phyloP scores from a whole-genome alignment of 2,329 filamentous ascomycete genomes.

The Calonectria multiphialidica region DNA sequence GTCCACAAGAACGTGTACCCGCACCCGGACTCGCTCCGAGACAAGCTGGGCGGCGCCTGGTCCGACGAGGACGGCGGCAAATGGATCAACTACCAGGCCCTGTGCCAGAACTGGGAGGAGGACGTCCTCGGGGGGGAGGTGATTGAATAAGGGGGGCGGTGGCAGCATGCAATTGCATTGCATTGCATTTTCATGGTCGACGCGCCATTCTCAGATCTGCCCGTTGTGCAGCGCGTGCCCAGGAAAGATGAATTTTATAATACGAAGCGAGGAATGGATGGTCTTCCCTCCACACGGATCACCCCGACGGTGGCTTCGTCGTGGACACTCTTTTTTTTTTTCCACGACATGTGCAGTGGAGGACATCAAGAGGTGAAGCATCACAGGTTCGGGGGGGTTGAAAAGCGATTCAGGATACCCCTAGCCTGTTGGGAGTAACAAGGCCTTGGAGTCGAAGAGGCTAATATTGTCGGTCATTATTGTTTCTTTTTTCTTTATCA shows the following conservation, averaged over 20 bases:
- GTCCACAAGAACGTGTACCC: conserved; percentile 30
- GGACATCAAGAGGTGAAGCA: neutral
- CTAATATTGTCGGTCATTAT: neutral
- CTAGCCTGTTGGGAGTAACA: neutral
- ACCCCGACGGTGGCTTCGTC: neutral
- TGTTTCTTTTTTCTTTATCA: neutral
- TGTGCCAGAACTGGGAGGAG: conserved; percentile 43
- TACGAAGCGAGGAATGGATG: neutral
- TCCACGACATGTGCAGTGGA: neutral
- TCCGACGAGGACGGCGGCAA: conserved; percentile 30
- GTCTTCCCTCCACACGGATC: too few relatives aligned
- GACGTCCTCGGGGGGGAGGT: conserved; percentile 40
- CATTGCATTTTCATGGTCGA: too few relatives aligned
- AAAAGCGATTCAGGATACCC: neutral
- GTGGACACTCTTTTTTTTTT: neutral
- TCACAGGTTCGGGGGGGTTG: too few relatives aligned
- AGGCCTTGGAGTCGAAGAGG: neutral
- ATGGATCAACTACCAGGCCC: conserved; percentile 43
- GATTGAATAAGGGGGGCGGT: too few relatives aligned
- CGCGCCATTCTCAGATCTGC: too few relatives aligned
- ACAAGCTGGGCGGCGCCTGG: conserved; percentile 35
- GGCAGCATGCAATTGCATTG: too few relatives aligned
- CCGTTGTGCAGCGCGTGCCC: too few relatives aligned
- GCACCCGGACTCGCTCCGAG: conserved; percentile 12
- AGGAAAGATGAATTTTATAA: neutral